Percentiles rank a stretch among this genome's conserved stretches.
Evolutionary conservation across 345 rosid genomes (phyloP).

Genomic region (Carallia brachiata): DNA sequence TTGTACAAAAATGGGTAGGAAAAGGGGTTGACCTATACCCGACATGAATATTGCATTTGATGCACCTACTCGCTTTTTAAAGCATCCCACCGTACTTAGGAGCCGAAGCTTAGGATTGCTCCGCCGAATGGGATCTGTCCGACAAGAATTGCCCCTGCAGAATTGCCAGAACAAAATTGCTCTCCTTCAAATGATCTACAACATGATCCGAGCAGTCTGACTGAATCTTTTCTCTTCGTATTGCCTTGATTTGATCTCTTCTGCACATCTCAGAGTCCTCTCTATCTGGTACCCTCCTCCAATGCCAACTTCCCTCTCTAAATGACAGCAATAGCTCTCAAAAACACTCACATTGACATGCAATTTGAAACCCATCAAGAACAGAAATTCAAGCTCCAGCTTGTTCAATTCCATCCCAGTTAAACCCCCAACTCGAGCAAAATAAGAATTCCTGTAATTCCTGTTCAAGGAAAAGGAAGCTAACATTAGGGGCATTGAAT

Average conservation of each 20-base stretch:
- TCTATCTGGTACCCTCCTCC: constrained; percentile 93
- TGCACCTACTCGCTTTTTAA: too few relatives aligned
- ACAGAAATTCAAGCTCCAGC: constrained; percentile 73
- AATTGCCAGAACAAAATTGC: neutral
- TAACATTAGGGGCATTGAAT: neutral
- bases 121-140: too few relatives aligned
- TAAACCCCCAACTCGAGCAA: constrained; percentile 81
- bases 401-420: constrained; percentile 60
- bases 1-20: too few relatives aligned
- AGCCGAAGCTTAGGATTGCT: too few relatives aligned
- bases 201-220: constrained; percentile 62
- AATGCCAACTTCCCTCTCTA: constrained; percentile 81
- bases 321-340: constrained; percentile 84
- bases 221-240: constrained; percentile 37
- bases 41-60: too few relatives aligned
- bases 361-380: constrained; percentile 83
- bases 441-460: constrained; percentile 79
- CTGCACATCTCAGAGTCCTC: constrained; percentile 74
- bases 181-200: constrained; percentile 25
- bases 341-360: constrained; percentile 88
- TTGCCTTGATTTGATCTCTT: constrained; percentile 75
- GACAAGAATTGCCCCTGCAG: neutral
- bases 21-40: too few relatives aligned
- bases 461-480: constrained; percentile 31
- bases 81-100: too few relatives aligned